Evolutionary conservation across 148 eudicot genomes (phyloP).

Genomic region (Mesembryanthemum crystallinum): DNA sequence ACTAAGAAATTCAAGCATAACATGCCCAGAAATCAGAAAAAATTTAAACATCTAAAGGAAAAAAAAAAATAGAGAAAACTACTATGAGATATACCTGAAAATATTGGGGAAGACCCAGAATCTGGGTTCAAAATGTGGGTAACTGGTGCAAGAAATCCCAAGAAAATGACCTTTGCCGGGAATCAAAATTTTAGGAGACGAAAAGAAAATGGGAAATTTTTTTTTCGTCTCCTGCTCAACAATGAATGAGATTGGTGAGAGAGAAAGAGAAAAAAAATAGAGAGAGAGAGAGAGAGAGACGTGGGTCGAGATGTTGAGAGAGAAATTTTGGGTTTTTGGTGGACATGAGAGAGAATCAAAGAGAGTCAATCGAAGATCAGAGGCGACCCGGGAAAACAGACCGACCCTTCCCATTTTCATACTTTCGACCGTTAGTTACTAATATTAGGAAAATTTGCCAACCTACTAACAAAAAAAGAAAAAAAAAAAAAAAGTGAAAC

Average conservation of each 20-base stretch:
- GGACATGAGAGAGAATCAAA: neutral
- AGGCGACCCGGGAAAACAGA: conserved; percentile 20
- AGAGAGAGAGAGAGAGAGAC: neutral
- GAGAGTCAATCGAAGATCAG: neutral
- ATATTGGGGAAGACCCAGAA: neutral
- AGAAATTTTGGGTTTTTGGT: neutral
- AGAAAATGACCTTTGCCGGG: neutral
- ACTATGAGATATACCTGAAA: neutral
- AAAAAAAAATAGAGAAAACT: neutral
- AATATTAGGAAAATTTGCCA: too few relatives aligned
- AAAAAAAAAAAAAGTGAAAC: too few relatives aligned
- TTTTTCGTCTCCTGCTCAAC: neutral
- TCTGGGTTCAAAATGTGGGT: neutral
- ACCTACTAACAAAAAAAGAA: too few relatives aligned
- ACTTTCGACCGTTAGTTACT: conserved; percentile 6
- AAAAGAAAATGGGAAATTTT: neutral
- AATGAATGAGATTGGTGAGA: neutral
- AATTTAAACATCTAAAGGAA: neutral
- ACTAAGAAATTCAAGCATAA: neutral
- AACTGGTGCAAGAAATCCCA: neutral
- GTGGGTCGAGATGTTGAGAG: neutral
- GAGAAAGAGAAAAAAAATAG: neutral
- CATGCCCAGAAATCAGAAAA: neutral
- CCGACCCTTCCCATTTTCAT: neutral
- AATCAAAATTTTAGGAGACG: neutral